Percentiles rank a stretch among this genome's conserved stretches.
Evolutionary conservation across 495 filamentous ascomycete genomes (phyloP).

Genomic region (Talaromyces thailandensis): DNA sequence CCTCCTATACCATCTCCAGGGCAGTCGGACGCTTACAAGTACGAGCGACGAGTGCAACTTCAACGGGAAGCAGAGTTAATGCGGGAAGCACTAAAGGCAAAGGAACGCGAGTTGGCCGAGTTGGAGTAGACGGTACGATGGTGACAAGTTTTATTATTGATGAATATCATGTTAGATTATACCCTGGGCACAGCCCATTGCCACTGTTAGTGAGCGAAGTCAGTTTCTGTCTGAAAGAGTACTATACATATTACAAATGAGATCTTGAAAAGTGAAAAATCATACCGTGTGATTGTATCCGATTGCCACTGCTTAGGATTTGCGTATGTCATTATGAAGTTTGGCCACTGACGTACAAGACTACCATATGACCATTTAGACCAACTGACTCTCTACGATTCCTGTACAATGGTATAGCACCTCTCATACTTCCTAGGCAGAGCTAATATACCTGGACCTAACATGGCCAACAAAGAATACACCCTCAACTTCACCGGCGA

Average conservation of each 20-base stretch:
- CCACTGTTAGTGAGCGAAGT: not conserved
- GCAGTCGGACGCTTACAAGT: slow-evolving; percentile 44
- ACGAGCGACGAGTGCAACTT: slow-evolving; percentile 56
- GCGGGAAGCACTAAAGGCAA: slow-evolving; percentile 62
- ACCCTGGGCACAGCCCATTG: not conserved
- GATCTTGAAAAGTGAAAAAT: not conserved
- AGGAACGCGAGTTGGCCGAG: slow-evolving; percentile 71
- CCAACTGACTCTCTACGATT: not conserved
- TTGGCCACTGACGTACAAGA: not conserved
- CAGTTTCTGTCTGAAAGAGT: not conserved
- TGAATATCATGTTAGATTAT: slow-evolving; percentile 3
- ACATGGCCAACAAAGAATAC: slow-evolving; percentile 8
- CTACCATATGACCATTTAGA: not conserved
- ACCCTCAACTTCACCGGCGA: slow-evolving; percentile 30
- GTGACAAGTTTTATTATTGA: not conserved
- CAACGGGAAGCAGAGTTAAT: slow-evolving; percentile 69
- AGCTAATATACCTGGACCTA: not conserved
- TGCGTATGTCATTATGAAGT: slow-evolving; percentile 2
- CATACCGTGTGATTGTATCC: not conserved
- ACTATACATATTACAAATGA: not conserved
- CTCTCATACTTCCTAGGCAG: too few species aligned
- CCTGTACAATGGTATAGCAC: too few species aligned
- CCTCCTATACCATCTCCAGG: slow-evolving; percentile 20
- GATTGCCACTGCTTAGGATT: not conserved
- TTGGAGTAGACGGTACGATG: slow-evolving; percentile 28